Base-by-base conservation (phyloP, 495 filamentous ascomycete species). In the Tricharina praecox region DNA sequence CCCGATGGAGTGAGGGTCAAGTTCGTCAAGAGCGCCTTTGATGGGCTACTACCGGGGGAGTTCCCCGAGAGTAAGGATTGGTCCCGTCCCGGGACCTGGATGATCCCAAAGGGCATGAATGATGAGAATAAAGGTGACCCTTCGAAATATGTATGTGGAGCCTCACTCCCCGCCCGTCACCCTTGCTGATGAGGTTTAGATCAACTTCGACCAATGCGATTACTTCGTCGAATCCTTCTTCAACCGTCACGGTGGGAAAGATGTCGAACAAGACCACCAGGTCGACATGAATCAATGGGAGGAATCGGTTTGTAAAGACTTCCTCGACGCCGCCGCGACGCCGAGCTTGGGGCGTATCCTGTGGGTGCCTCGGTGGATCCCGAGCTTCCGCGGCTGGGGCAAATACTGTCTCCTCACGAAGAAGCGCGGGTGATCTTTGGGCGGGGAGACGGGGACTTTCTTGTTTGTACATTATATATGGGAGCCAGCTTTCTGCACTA, bases 211-310 rank as follows among this genome's bases (percentile, higher is more conserved):
- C 28, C 68, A 74, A 36, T 96, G 92, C 58, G 71, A 74, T 19
- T 95, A 88, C 64, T 61, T 97, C 13, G 78, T 96, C 28, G 90
- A 97, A 61, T 90, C 84, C 2, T 76, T 79, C 47, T 87, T 88
- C 53, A 76, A 82, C 0, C 68, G 68, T 37, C 63, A 68, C 21
- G 64, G 62, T 11, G 49, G 64, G 9, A 68, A 74, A 4, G 64
- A 67, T 3, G 71, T 78, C 3, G 86, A 95, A 56, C 84, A 85
- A 2, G 68, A 81, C 51, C 87, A 88, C 52, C 66, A 79, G 7
- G 63, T 76, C 7, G 79, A 94, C 52, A 62, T 61, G 35, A 60
- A 73, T 9, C 69, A 70, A 5, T 96, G 90, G 90, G 75, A 87
- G 49, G 64, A 67, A 26, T 62, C 93, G 20, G 66, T 71, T 18